Percentiles rank a stretch among this genome's conserved stretches.
Evolutionary conservation across 257 asterid species (phyloP).

Genomic region (Solanum sitiens): DNA sequence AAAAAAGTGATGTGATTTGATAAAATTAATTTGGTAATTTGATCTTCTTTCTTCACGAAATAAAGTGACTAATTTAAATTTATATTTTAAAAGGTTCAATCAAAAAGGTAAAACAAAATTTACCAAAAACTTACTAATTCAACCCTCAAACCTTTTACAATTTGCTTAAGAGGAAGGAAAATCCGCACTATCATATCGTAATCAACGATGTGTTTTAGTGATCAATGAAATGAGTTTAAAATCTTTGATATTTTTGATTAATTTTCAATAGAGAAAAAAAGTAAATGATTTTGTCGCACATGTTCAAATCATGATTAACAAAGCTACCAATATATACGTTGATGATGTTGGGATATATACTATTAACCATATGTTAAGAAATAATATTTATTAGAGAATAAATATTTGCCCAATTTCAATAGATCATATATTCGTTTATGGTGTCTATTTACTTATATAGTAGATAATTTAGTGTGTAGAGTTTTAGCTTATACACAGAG

Average conservation of each 20-base stretch:
- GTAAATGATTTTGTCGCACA: neutral
- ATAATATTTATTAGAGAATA: too few relatives aligned
- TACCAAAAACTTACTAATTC: neutral
- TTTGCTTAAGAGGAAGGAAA: neutral
- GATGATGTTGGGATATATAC: too few relatives aligned
- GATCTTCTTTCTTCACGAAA: neutral
- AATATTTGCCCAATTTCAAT: too few relatives aligned
- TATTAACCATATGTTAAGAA: too few relatives aligned
- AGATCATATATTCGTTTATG: too few relatives aligned
- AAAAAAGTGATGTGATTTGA: neutral
- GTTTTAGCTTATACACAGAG: too few relatives aligned
- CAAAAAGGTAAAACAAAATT: neutral
- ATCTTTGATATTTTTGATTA: neutral
- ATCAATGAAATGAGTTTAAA: neutral
- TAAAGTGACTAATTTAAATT: neutral
- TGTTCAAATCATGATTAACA: neutral
- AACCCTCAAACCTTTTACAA: neutral
- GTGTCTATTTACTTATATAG: too few relatives aligned
- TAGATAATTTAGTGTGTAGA: too few relatives aligned
- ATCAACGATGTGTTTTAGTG: neutral
- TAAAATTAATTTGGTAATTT: neutral
- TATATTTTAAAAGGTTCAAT: neutral
- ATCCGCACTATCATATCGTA: neutral
- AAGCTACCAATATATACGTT: neutral
- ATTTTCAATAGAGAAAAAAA: neutral